Evolutionary conservation across 164 flowering plant species (phyloP).

Genomic region (Vitis rotundifolia): DNA sequence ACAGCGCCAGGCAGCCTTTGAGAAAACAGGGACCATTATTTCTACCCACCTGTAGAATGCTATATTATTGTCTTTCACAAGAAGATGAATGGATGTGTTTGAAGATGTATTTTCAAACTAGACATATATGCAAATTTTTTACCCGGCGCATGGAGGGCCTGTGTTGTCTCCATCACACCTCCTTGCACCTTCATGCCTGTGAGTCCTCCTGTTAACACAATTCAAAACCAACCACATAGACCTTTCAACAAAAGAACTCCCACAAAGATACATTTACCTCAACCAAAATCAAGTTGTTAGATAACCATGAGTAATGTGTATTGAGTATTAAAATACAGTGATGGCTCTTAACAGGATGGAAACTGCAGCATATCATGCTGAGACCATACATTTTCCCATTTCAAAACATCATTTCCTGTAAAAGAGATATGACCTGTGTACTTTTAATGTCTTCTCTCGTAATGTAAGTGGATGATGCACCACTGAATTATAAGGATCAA

Average conservation of each 20-base stretch:
- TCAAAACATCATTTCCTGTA: background rate
- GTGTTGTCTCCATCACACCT: conserved; percentile 20
- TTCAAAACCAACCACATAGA: too few relatives aligned
- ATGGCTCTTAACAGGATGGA: too few relatives aligned
- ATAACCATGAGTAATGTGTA: too few relatives aligned
- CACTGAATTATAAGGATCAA: conserved; percentile 22
- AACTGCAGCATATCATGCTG: background rate
- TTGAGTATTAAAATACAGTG: too few relatives aligned
- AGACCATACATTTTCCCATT: background rate
- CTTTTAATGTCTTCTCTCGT: conserved; percentile 9
- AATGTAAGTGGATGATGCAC: conserved; percentile 28
- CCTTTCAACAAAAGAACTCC: background rate
- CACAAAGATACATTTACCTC: background rate
- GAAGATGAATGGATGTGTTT: background rate
- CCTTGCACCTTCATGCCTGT: conserved; percentile 4
- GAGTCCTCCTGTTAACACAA: conserved; percentile 16
- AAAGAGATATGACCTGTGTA: conserved; percentile 23
- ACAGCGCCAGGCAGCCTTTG: conserved; percentile 30
- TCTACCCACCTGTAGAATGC: conserved; percentile 23
- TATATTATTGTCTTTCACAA: background rate
- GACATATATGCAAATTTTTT: background rate
- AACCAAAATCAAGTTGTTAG: background rate
- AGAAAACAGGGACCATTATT: conserved; percentile 39
- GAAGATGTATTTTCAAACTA: background rate
- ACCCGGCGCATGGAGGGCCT: conserved; percentile 34